phyloP scores from a whole-genome alignment of 495 filamentous ascomycete species.

The Xanthoparmelia taractica region DNA sequence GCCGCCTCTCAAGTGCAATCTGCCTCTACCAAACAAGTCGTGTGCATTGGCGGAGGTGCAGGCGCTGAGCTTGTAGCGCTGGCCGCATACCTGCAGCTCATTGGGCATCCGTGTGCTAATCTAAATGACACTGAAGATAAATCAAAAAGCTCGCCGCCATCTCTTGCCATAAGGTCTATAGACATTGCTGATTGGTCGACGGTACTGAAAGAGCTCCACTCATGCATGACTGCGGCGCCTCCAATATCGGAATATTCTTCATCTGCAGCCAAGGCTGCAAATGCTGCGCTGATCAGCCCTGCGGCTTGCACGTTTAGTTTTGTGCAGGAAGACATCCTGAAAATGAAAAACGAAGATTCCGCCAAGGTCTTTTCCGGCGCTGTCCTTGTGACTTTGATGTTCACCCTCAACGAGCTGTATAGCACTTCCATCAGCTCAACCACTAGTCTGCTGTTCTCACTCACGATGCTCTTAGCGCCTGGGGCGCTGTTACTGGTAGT shows the following conservation, averaged over 20 bases:
- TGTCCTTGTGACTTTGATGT: constrained; percentile 71
- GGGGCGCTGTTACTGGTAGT: constrained; percentile 74
- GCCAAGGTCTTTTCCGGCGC: constrained; percentile 33
- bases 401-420: constrained; percentile 97
- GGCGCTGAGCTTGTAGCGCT: constrained; percentile 77
- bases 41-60: constrained; percentile 79
- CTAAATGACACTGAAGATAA: neutral
- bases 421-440: constrained; percentile 62
- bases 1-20: constrained; percentile 1
- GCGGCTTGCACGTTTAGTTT: constrained; percentile 43
- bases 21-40: constrained; percentile 30
- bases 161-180: constrained; percentile 53
- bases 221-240: constrained; percentile 31
- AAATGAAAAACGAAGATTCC: constrained; percentile 37
- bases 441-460: constrained; percentile 60
- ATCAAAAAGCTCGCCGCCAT: neutral
- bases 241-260: constrained; percentile 49
- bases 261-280: constrained; percentile 38
- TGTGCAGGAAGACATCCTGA: constrained; percentile 55
- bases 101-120: constrained; percentile 2
- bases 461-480: constrained; percentile 47
- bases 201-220: constrained; percentile 50
- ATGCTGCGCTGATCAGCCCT: constrained; percentile 35
- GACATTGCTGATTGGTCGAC: constrained; percentile 73
- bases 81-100: constrained; percentile 36